Percentiles rank a stretch among this genome's conserved stretches.
Evolutionary conservation across 1,139 yeast species (phyloP).

Genomic region (Hansenula lynferdii): DNA sequence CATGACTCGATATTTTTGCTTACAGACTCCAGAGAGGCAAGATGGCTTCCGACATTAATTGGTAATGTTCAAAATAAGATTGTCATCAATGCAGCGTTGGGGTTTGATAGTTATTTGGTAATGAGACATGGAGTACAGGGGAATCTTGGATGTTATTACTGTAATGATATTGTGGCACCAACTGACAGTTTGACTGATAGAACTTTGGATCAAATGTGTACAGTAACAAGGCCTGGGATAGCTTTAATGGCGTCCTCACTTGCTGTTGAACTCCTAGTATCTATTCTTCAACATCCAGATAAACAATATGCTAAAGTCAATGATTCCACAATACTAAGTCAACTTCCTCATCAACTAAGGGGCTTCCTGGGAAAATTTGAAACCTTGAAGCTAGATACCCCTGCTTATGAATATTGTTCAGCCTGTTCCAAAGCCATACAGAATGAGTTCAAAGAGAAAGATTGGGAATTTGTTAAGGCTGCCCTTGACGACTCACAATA

Average conservation of each 20-base stretch:
- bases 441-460: conserved; percentile 40
- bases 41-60: conserved; percentile 93
- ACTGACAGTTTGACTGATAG: conserved; percentile 78
- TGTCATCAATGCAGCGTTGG: conserved; percentile 89
- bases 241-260: conserved; percentile 83
- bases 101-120: conserved; percentile 88
- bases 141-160: conserved; percentile 82
- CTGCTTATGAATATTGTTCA: conserved; percentile 72
- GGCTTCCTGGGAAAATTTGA: conserved; percentile 72
- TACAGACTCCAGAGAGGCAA: conserved; percentile 91
- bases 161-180: conserved; percentile 96
- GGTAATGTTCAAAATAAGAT: conserved; percentile 62
- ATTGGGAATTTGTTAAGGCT: conserved; percentile 76
- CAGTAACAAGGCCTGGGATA: conserved; percentile 95
- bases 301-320: conserved; percentile 42
- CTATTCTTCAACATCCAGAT: conserved; percentile 64
- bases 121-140: conserved; percentile 75
- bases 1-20: conserved; percentile 78
- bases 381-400: conserved; percentile 60
- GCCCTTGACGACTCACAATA: conserved; percentile 64
- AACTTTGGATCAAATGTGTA: conserved; percentile 96
- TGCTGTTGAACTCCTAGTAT: conserved; percentile 80
- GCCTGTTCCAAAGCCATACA: conserved; percentile 72
- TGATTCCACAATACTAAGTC: conserved; percentile 49
- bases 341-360: conserved; percentile 82